A percentile compares a stretch with the other conserved stretches of the same genome.
phyloP scores from a whole-genome alignment of 2,329 filamentous ascomycete species.

The Penicillium sp. region DNA sequence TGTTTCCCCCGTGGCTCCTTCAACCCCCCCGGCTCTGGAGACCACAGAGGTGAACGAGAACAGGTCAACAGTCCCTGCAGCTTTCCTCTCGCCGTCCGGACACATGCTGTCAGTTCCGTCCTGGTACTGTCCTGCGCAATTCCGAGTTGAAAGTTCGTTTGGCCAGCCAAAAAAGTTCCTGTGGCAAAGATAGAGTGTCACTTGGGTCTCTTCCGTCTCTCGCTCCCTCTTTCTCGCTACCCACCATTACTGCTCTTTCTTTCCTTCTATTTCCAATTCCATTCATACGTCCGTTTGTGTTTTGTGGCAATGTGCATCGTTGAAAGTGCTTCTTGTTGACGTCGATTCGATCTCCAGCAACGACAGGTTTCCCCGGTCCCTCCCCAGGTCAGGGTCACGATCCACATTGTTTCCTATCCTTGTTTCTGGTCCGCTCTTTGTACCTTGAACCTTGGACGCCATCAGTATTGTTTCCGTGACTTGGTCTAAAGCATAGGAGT shows the following conservation, averaged over 20 bases:
- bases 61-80: conserved; percentile 36
- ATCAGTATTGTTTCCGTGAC: conserved; percentile 7
- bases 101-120: conserved; percentile 26
- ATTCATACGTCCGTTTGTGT: conserved; percentile 25
- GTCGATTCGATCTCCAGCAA: conserved; percentile 27
- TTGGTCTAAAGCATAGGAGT: conserved; percentile 23
- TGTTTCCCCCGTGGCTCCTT: conserved; percentile 21
- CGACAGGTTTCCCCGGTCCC: conserved; percentile 21
- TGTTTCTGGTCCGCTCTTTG: conserved; percentile 10
- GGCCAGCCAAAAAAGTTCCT: conserved; percentile 23
- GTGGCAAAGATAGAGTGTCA: conserved; percentile 27
- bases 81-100: conserved; percentile 31
- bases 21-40: conserved; percentile 9
- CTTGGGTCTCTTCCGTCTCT: conserved; percentile 25
- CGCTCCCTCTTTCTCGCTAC: conserved; percentile 11
- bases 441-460: conserved; percentile 14
- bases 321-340: conserved; percentile 29
- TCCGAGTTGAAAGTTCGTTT: conserved; percentile 32
- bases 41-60: conserved; percentile 23
- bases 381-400: conserved; percentile 20
- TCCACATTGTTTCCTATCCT: conserved; percentile 22
- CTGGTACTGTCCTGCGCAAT: conserved; percentile 26
- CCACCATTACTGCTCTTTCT: conserved; percentile 13
- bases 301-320: conserved; percentile 30
- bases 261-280: conserved; percentile 22